A percentile compares a stretch with the other conserved stretches of the same genome.
Evolutionary conservation across 2,329 filamentous ascomycete genomes (phyloP).

Genomic region (Alternaria ethzedia): DNA sequence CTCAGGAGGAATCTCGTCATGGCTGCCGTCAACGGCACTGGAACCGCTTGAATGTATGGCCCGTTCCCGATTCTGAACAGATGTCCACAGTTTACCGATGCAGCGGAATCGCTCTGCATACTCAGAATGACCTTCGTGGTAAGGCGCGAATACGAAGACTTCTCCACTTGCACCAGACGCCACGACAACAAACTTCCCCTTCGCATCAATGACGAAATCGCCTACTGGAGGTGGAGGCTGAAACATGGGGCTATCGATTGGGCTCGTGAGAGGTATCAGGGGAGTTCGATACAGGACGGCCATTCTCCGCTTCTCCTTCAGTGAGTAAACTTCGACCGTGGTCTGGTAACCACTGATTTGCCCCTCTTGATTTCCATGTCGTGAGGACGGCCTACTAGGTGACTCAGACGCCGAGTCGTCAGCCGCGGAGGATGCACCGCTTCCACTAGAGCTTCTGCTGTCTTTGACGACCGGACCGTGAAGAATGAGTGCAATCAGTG

Average conservation of each 20-base stretch:
- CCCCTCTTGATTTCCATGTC: conserved; percentile 31
- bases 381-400: conserved; percentile 44
- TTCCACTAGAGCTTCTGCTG: conserved; percentile 46
- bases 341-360: conserved; percentile 76
- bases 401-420: conserved; percentile 47
- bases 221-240: conserved; percentile 73
- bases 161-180: conserved; percentile 86
- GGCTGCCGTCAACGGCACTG: conserved; percentile 44
- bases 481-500: conserved; percentile 78
- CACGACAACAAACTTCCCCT: conserved; percentile 73
- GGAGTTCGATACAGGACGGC: conserved; percentile 76
- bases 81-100: conserved; percentile 91
- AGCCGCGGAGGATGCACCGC: conserved; percentile 44
- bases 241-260: conserved; percentile 66
- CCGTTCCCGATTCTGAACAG: conserved; percentile 65
- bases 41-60: conserved; percentile 42
- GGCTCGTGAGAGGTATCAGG: conserved; percentile 64
- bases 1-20: conserved; percentile 38
- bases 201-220: conserved; percentile 75
- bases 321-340: conserved; percentile 85
- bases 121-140: conserved; percentile 34
- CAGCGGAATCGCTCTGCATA: conserved; percentile 62
- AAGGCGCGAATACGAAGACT: conserved; percentile 72
- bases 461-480: conserved; percentile 74
- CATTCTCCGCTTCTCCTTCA: conserved; percentile 75